Evolutionary conservation across 164 flowering plant genomes (phyloP).

Genomic region (Litsea cubeba): DNA sequence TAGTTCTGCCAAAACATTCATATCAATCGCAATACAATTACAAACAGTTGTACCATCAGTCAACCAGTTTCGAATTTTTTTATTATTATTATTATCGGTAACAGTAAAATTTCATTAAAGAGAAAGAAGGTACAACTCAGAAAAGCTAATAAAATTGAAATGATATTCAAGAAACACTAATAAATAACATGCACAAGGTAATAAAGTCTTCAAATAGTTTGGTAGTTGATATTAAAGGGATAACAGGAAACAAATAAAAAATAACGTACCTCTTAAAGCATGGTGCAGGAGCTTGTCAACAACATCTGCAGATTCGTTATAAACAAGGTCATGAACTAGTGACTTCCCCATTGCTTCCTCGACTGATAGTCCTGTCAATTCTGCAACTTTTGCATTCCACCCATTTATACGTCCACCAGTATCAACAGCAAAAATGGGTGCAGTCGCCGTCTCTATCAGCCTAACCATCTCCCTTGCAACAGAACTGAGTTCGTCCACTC

Average conservation of each 20-base stretch:
- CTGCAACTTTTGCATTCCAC: slow-evolving; percentile 96
- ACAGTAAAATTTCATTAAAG: too few species aligned
- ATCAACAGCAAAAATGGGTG: slow-evolving; percentile 93
- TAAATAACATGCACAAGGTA: neutral
- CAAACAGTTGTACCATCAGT: neutral
- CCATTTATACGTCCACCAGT: slow-evolving; percentile 72
- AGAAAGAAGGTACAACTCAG: too few species aligned
- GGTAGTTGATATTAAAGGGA: neutral
- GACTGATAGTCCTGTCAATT: slow-evolving; percentile 84
- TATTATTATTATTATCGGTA: too few species aligned
- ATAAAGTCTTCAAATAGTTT: neutral
- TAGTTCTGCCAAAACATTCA: too few species aligned
- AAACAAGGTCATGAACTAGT: slow-evolving; percentile 70
- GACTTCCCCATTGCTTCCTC: slow-evolving; percentile 95
- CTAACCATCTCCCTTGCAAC: slow-evolving; percentile 98
- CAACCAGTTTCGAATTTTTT: neutral
- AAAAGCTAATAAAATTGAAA: neutral
- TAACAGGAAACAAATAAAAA: neutral
- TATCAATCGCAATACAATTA: neutral
- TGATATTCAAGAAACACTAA: neutral
- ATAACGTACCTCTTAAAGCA: slow-evolving; percentile 63
- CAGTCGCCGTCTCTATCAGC: slow-evolving; percentile 94
- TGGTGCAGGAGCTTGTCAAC: slow-evolving; percentile 55
- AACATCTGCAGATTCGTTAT: slow-evolving; percentile 52
- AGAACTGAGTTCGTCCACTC: slow-evolving; percentile 80